A percentile compares a stretch with the other conserved stretches of the same genome.
These are phyloP conservation scores for Cladophialophora bantiana DNA, from an alignment of 2,329 filamentous ascomycete species.

Conservation along the genomic window DNA sequence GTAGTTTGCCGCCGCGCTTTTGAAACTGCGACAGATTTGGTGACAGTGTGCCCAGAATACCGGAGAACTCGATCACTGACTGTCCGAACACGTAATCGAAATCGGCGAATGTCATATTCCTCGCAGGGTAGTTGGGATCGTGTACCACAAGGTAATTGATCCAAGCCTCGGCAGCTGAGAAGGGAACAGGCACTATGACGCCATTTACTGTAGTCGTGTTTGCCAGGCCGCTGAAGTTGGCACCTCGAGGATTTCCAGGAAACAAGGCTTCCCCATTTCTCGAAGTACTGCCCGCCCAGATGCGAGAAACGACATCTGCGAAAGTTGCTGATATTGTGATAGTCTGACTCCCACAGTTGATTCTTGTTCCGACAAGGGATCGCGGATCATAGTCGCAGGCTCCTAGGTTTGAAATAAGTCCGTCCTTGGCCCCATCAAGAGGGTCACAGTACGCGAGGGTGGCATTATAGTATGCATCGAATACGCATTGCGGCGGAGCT, in stretches of 20 bases:
- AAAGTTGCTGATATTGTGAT: slow-evolving; percentile 19
- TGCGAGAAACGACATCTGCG: slow-evolving; percentile 23
- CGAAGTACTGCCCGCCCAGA: slow-evolving; percentile 22
- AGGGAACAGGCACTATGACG: slow-evolving; percentile 12
- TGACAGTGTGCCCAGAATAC: slow-evolving; percentile 46
- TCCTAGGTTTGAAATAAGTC: slow-evolving; percentile 38
- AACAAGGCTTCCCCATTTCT: slow-evolving; percentile 14
- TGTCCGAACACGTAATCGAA: slow-evolving; percentile 41
- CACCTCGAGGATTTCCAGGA: slow-evolving; percentile 22
- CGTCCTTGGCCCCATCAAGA: slow-evolving; percentile 42
- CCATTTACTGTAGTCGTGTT: slow-evolving; percentile 12
- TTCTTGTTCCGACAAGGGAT: slow-evolving; percentile 18
- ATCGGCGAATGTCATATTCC: slow-evolving; percentile 44
- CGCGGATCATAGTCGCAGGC: slow-evolving; percentile 31
- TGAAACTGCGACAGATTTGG: slow-evolving; percentile 50
- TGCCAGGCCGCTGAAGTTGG: slow-evolving; percentile 16
- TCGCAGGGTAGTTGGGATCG: slow-evolving; percentile 44
- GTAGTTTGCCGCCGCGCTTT: slow-evolving; percentile 50
- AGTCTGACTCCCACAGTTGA: slow-evolving; percentile 19
- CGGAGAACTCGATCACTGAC: slow-evolving; percentile 43
- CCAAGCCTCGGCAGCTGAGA: slow-evolving; percentile 40
- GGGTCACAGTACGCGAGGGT: slow-evolving; percentile 45
- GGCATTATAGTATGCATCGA: slow-evolving; percentile 46
- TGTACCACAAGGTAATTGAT: slow-evolving; percentile 46
- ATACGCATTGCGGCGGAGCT: slow-evolving; percentile 44